Base-by-base conservation (phyloP, 805 yeast species). In the Candida boleticola region DNA sequence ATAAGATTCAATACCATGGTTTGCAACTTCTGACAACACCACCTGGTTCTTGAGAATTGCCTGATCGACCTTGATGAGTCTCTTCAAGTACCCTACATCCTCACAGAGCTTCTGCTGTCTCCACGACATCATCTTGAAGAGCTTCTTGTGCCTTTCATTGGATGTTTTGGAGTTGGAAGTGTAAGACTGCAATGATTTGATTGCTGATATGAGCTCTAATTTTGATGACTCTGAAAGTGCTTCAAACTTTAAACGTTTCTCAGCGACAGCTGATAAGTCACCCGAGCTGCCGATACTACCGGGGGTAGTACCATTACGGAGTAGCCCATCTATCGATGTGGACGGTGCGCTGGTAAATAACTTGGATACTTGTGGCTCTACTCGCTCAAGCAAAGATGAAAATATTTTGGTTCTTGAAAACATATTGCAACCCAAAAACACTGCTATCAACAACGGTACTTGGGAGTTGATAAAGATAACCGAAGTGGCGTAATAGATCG, bases 91-190 rank as follows among this genome's bases (percentile, higher is more conserved):
- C 0, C 83, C 82, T 1, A 76, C 68, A 19, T 71, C 61, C 9
- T 65, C 68, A 19, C 80, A 79, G 25, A 79, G 56, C 11, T 69
- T 61, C 53, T 82, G 86, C 48, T 82, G 88, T 40, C 76, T 63
- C 68, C 76, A 69, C 3, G 75, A 55, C 75, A 83, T 65, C 49
- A 68, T 50, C 46, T 71, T 72, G 57, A 68, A 73, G 29, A 73
- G 54, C 17, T 61, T 57, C 22, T 73, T 58, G 39, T 77, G 65
- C 37, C 73, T 57, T 37, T 74, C 75, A 46, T 76, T 79, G 70
- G 74, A 61, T 3, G 57, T 57, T 30, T 64, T 60, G 4, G 74
- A 63, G 33, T 70, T 63, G 1, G 44, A 29, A 2, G 65, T 50
- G 48, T 81, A 81, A 6, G 61, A 54, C 29, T 71, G 62, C n/a